Percentiles rank a stretch among this genome's conserved stretches.
Conservation (phyloP, 495 filamentous ascomycete species). For the Penicillium dipodomyicola region DNA sequence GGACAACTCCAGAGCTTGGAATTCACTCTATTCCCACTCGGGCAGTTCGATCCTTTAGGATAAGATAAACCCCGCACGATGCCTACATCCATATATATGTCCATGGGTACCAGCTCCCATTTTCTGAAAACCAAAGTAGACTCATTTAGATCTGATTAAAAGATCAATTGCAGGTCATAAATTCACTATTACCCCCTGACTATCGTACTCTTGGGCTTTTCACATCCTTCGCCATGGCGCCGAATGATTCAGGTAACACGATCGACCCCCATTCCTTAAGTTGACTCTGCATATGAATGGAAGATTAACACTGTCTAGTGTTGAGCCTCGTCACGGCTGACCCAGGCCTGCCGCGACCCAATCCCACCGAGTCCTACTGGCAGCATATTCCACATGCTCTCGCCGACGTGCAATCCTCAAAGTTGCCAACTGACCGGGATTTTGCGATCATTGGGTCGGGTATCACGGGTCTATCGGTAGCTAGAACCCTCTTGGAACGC, state of each 20-base stretch:
- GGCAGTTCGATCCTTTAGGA: slow-evolving; percentile 19
- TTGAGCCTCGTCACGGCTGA: slow-evolving; percentile 27
- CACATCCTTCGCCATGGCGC: slow-evolving; percentile 1
- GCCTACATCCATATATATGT: not conserved
- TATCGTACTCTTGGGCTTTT: not conserved
- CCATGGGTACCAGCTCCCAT: not conserved
- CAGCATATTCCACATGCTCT: slow-evolving; percentile 60
- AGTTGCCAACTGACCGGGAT: slow-evolving; percentile 49
- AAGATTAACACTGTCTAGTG: slow-evolving; percentile 10
- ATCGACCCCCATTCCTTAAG: not conserved
- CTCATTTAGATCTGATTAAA: not conserved
- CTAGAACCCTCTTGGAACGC: slow-evolving; percentile 53
- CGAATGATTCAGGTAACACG: slow-evolving; percentile 2
- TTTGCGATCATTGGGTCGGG: slow-evolving; percentile 68
- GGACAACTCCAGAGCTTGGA: no score
- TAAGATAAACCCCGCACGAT: slow-evolving; percentile 28
- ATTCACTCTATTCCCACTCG: slow-evolving; percentile 11
- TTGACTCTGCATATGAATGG: not conserved
- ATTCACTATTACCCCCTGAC: not conserved
- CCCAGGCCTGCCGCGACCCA: slow-evolving; percentile 48
- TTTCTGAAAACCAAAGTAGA: not conserved
- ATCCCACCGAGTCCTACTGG: slow-evolving; percentile 70
- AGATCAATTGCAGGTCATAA: not conserved
- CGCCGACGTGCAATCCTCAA: slow-evolving; percentile 47
- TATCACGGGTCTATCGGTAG: slow-evolving; percentile 62